Percentiles rank a stretch among this genome's conserved stretches.
These are phyloP conservation scores for Strobilomyces confusus DNA, from an alignment of 768 basidiomycete genomes.

Conservation along the genomic window DNA sequence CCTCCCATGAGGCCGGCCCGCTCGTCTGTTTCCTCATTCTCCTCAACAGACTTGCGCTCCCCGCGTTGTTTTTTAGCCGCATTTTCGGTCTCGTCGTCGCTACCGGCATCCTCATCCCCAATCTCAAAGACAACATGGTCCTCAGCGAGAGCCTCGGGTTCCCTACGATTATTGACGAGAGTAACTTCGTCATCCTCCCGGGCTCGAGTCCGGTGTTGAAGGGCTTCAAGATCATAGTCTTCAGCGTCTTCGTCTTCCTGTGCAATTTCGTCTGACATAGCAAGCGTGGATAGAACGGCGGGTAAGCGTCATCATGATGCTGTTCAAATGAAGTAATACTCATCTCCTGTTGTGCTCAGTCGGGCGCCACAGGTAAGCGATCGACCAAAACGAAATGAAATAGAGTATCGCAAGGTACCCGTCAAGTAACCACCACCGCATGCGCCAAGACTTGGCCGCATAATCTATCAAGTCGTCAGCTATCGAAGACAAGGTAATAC, in stretches of 20 bases:
- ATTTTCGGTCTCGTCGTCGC: constrained; percentile 58
- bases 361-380: constrained; percentile 92
- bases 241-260: constrained; percentile 94
- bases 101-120: constrained; percentile 73
- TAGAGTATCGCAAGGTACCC: constrained; percentile 92
- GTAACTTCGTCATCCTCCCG: constrained; percentile 66
- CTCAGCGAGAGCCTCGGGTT: constrained; percentile 46
- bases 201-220: constrained; percentile 51
- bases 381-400: constrained; percentile 70
- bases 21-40: constrained; percentile 50
- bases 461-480: constrained; percentile 58
- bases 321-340: constrained; percentile 30
- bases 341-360: constrained; percentile 85
- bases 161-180: constrained; percentile 58
- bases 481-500: not conserved
- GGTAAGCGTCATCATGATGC: constrained; percentile 13
- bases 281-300: constrained; percentile 54
- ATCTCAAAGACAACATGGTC: constrained; percentile 88
- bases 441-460: constrained; percentile 83
- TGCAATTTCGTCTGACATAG: constrained; percentile 95
- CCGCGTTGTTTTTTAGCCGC: constrained; percentile 47
- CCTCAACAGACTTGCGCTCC: constrained; percentile 41
- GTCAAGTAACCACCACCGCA: constrained; percentile 95
- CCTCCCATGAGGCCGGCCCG: constrained; percentile 61
- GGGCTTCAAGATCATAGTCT: constrained; percentile 81